Evolutionary conservation across 305 asterid genomes (phyloP).

Genomic region (Coffea humblotiana): DNA sequence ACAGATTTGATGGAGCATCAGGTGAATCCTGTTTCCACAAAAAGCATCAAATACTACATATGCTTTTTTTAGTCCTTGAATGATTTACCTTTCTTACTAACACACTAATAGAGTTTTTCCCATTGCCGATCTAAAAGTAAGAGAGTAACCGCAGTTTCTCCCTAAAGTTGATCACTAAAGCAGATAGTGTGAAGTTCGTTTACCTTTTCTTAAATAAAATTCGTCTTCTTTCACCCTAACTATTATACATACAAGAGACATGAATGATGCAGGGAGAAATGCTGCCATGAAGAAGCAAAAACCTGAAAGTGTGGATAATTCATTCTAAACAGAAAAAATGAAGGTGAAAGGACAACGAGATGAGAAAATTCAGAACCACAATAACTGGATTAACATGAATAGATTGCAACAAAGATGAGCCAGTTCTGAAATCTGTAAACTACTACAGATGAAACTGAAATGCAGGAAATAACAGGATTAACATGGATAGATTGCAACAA

Average conservation of each 20-base stretch:
- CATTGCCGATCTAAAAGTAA: background rate
- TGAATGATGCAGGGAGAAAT: background rate
- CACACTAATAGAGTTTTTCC: background rate
- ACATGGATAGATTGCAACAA: no score
- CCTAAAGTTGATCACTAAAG: background rate
- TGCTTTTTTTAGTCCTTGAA: background rate
- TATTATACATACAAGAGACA: background rate
- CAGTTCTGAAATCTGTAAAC: background rate
- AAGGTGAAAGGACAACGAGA: background rate
- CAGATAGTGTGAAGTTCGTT: background rate
- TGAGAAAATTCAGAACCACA: background rate
- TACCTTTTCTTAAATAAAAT: background rate
- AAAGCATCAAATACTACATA: background rate
- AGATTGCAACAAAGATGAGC: background rate
- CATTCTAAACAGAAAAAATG: background rate
- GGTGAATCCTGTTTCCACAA: background rate
- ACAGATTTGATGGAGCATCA: background rate
- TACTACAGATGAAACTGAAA: background rate
- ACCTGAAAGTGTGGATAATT: background rate
- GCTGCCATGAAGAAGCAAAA: background rate
- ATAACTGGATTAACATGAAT: background rate
- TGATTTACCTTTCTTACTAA: background rate
- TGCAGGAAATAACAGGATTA: background rate
- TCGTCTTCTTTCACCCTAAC: background rate
- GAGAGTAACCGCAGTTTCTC: background rate